Conservation (phyloP, 163 green algal genomes). For the Prototheca cutis region DNA sequence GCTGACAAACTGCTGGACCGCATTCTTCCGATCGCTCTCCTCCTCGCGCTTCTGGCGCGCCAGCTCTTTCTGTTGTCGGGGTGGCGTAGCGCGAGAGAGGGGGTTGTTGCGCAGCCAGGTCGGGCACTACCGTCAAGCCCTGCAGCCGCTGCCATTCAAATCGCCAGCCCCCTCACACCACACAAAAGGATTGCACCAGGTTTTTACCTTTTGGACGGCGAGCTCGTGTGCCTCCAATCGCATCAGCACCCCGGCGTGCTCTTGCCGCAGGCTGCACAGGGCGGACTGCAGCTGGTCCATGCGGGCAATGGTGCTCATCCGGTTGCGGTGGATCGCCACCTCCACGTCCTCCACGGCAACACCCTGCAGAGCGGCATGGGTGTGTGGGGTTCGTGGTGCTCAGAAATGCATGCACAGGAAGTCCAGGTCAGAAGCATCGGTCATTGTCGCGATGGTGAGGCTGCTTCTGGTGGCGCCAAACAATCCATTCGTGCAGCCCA, state of each 20-base stretch:
- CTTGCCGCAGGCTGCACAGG: no score
- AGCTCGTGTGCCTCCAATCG: no score
- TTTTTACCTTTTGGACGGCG: no score
- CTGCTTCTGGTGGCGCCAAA: no score
- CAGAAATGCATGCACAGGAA: no score
- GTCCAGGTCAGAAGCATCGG: no score
- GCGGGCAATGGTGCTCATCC: background rate
- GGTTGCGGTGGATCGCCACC: background rate
- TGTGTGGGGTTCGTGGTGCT: background rate
- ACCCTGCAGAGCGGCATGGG: background rate
- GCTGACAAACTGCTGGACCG: slow-evolving; percentile 20
- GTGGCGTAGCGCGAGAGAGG: background rate
- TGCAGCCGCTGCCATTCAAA: no score
- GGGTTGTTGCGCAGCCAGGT: background rate
- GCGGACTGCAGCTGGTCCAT: background rate
- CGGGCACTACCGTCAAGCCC: background rate
- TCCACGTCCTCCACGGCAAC: background rate
- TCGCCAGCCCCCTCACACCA: no score
- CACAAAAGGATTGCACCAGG: no score
- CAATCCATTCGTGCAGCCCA: no score
- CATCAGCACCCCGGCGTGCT: no score
- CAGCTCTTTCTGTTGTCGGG: slow-evolving; percentile 13
- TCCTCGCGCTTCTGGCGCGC: slow-evolving; percentile 10
- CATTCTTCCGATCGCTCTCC: background rate
- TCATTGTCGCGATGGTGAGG: no score